Percentiles rank a stretch among this genome's conserved stretches.
These are phyloP conservation scores for Mrakia blollopis DNA, from an alignment of 768 basidiomycete genomes.

Conservation along the genomic window DNA sequence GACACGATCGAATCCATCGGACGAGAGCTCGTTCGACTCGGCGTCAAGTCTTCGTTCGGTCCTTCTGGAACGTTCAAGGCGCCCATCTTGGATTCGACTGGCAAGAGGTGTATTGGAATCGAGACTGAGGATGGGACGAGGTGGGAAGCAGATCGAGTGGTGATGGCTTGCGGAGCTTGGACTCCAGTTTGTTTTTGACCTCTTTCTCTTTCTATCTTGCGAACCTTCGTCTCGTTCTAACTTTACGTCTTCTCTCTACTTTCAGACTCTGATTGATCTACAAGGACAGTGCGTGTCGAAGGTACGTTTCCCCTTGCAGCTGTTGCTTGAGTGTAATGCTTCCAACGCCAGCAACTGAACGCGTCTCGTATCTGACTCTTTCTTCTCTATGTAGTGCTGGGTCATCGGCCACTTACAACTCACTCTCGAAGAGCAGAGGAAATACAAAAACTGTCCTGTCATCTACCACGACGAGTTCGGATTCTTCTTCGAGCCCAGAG, in stretches of 20 bases:
- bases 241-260: not conserved
- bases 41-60: slow-evolving; percentile 40
- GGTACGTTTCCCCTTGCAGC: too few relatives aligned
- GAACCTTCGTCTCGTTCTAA: not conserved
- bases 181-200: slow-evolving; percentile 2
- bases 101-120: slow-evolving; percentile 37
- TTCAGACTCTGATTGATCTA: slow-evolving; percentile 36
- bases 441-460: slow-evolving; percentile 37
- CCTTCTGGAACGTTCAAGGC: slow-evolving; percentile 38
- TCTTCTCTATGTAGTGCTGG: slow-evolving; percentile 34
- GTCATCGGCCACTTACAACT: slow-evolving; percentile 42
- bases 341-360: too few relatives aligned
- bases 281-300: slow-evolving; percentile 43
- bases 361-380: not conserved
- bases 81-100: slow-evolving; percentile 35
- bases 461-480: slow-evolving; percentile 42
- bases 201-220: not conserved
- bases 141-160: slow-evolving; percentile 39
- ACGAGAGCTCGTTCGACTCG: slow-evolving; percentile 34
- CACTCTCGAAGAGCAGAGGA: slow-evolving; percentile 38
- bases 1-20: slow-evolving; percentile 41
- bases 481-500: slow-evolving; percentile 42
- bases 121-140: slow-evolving; percentile 38
- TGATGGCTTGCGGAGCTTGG: slow-evolving; percentile 44
- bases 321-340: too few relatives aligned